Conservation (phyloP, 2,329 filamentous ascomycete genomes). For the Lasiodiplodia citricola region DNA sequence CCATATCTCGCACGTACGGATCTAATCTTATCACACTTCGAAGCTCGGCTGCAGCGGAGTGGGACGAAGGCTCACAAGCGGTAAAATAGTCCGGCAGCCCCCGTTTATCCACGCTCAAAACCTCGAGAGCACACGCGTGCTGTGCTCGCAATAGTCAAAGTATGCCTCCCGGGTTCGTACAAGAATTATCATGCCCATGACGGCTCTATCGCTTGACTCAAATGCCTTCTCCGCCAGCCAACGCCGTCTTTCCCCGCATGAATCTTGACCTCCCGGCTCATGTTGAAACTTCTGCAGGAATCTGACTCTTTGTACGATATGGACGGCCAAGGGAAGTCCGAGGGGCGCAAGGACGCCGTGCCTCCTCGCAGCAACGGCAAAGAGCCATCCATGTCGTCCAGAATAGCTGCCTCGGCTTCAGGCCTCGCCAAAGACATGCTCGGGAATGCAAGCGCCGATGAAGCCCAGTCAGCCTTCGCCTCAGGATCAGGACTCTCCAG, state of each 20-base stretch:
- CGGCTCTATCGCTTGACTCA: slow-evolving; percentile 3
- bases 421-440: slow-evolving; percentile 28
- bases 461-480: slow-evolving; percentile 20
- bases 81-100: slow-evolving; percentile 6
- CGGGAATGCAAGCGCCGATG: slow-evolving; percentile 26
- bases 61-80: slow-evolving; percentile 4
- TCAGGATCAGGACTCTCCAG: slow-evolving; percentile 25
- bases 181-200: background rate
- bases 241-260: slow-evolving; percentile 26
- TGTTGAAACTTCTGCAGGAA: slow-evolving; percentile 1
- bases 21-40: slow-evolving; percentile 25
- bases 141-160: background rate
- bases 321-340: slow-evolving; percentile 10
- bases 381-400: slow-evolving; percentile 28
- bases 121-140: background rate
- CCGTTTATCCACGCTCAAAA: background rate
- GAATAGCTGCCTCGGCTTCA: slow-evolving; percentile 30
- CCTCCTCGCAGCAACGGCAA: slow-evolving; percentile 26
- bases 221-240: slow-evolving; percentile 5
- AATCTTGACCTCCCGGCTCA: slow-evolving; percentile 2
- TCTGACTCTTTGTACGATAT: background rate
- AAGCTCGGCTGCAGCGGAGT: slow-evolving; percentile 15
- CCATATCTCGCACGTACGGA: slow-evolving; percentile 16
- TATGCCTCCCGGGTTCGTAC: slow-evolving; percentile 2
- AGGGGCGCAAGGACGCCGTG: slow-evolving; percentile 4